A percentile compares a stretch with the other conserved stretches of the same genome.
phyloP scores from a whole-genome alignment of 2,329 filamentous ascomycete genomes.

The Pyrenochaeta sp. region DNA sequence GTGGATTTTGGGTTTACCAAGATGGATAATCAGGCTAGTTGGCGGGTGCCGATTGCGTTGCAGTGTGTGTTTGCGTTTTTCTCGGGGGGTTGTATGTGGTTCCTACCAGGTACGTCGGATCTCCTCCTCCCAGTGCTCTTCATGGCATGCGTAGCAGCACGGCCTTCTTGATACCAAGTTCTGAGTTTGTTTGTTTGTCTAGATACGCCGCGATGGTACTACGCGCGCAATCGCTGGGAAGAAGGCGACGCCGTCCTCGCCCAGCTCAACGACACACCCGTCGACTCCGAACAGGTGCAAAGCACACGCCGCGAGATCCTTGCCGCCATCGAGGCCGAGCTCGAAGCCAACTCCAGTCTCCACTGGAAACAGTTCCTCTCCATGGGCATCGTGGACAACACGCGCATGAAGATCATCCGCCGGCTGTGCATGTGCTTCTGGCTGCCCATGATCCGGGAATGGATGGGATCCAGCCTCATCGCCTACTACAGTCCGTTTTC shows the following conservation, averaged over 20 bases:
- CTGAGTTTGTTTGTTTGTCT: neutral
- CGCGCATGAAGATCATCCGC: slow-evolving; percentile 21
- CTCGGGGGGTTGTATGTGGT: slow-evolving; percentile 17
- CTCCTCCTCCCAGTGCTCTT: neutral
- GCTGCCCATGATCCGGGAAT: slow-evolving; percentile 24
- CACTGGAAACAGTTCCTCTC: slow-evolving; percentile 24
- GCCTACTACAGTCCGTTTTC: slow-evolving; percentile 18
- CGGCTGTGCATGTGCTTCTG: slow-evolving; percentile 24
- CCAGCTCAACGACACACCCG: slow-evolving; percentile 13
- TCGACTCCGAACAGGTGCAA: slow-evolving; percentile 19
- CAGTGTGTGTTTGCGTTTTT: slow-evolving; percentile 18
- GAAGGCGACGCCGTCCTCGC: slow-evolving; percentile 21
- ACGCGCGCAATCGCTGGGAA: slow-evolving; percentile 17
- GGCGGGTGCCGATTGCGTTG: slow-evolving; percentile 16
- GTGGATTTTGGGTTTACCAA: slow-evolving; percentile 8
- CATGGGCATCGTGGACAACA: slow-evolving; percentile 18
- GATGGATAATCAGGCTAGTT: slow-evolving; percentile 16
- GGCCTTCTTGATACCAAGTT: neutral
- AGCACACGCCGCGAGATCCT: slow-evolving; percentile 17
- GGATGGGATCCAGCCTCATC: slow-evolving; percentile 24
- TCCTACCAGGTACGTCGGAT: slow-evolving; percentile 11
- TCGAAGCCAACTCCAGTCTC: slow-evolving; percentile 22
- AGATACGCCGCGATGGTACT: slow-evolving; percentile 27
- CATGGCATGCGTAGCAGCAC: neutral
- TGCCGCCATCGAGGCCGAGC: slow-evolving; percentile 19